Evolutionary conservation across 1,139 yeast species (phyloP).

Genomic region (Suhomyces ambrosiae): DNA sequence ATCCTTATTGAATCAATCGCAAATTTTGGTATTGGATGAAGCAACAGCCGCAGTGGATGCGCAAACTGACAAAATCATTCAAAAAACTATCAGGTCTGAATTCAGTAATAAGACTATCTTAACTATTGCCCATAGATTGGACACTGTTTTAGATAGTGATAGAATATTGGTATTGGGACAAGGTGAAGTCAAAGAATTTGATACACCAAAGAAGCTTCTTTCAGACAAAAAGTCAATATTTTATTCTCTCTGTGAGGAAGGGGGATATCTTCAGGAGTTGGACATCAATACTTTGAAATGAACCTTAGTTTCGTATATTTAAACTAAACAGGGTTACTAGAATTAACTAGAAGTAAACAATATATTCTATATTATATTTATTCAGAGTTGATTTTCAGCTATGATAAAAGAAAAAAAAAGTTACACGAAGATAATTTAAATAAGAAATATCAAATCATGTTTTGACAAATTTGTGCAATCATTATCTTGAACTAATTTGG

Average conservation of each 20-base stretch:
- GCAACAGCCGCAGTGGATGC: conserved; percentile 45
- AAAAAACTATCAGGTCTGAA: conserved; percentile 34
- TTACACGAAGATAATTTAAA: no score
- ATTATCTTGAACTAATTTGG: no score
- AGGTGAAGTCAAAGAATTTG: conserved; percentile 38
- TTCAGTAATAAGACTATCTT: conserved; percentile 38
- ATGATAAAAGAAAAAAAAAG: no score
- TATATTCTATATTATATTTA: neutral
- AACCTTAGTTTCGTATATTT: no score
- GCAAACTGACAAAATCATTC: conserved; percentile 39
- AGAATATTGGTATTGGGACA: conserved; percentile 34
- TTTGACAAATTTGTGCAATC: no score
- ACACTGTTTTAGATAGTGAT: conserved; percentile 40
- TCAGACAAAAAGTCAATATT: conserved; percentile 28
- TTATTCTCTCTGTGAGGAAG: conserved; percentile 36
- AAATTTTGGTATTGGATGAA: conserved; percentile 38
- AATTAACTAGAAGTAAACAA: no score
- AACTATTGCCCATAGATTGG: conserved; percentile 42
- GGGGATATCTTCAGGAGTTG: conserved; percentile 23
- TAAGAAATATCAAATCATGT: no score
- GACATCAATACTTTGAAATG: conserved; percentile 6
- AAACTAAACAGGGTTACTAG: no score
- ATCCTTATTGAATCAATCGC: conserved; percentile 36
- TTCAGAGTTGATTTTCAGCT: no score
- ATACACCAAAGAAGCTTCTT: conserved; percentile 31